Conservation (phyloP, 352 stramenopile genomes). For the Pythium aphanidermatum region DNA sequence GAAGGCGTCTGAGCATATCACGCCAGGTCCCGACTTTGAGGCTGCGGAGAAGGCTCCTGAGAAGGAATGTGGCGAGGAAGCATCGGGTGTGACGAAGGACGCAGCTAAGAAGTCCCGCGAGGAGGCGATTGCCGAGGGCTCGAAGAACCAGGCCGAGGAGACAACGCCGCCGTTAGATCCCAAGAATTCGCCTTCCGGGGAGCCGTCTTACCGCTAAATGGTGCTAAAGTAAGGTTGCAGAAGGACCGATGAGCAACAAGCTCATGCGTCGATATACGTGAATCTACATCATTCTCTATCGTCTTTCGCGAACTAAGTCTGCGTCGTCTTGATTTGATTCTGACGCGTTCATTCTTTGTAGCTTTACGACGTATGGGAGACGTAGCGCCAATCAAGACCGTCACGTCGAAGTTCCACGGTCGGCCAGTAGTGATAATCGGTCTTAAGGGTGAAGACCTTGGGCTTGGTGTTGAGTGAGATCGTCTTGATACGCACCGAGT, state of each 20-base stretch:
- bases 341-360: too few species aligned
- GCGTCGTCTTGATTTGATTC: too few species aligned
- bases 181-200: too few species aligned
- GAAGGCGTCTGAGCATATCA: slow-evolving; percentile 11
- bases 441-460: slow-evolving; percentile 89
- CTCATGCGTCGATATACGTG: too few species aligned
- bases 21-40: slow-evolving; percentile 15
- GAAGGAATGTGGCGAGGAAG: slow-evolving; percentile 23
- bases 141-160: slow-evolving; percentile 62
- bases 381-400: slow-evolving; percentile 68
- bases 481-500: slow-evolving; percentile 86
- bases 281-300: too few species aligned
- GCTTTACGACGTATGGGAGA: slow-evolving; percentile 32
- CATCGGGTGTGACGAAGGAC: slow-evolving; percentile 29
- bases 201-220: too few species aligned
- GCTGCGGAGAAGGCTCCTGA: slow-evolving; percentile 30
- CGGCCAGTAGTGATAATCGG: slow-evolving; percentile 90
- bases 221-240: too few species aligned
- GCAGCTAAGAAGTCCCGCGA: slow-evolving; percentile 33
- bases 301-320: too few species aligned
- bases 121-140: slow-evolving; percentile 47
- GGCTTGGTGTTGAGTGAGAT: slow-evolving; percentile 88
- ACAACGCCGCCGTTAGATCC: slow-evolving; percentile 52
- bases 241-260: too few species aligned
- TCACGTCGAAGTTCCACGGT: slow-evolving; percentile 75